phyloP scores from a whole-genome alignment of 768 basidiomycete species.

The Suillus decipiens region DNA sequence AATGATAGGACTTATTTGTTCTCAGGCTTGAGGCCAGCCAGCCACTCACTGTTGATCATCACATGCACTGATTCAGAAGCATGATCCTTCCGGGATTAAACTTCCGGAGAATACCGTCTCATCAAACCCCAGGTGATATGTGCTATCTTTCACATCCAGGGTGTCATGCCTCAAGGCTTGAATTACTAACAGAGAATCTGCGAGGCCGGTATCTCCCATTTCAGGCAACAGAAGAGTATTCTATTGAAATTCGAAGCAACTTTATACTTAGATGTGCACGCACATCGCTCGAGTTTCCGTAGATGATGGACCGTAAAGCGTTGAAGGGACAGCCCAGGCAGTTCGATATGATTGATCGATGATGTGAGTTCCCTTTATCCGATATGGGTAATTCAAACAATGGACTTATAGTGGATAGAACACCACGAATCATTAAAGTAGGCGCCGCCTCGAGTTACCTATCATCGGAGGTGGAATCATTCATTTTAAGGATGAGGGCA shows the following conservation, averaged over 20 bases:
- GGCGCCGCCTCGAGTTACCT: constrained; percentile 1
- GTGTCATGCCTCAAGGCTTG: not conserved
- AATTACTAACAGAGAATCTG: not conserved
- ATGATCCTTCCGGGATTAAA: not conserved
- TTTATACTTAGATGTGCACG: not conserved
- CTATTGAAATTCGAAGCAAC: not conserved
- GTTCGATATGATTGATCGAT: not conserved
- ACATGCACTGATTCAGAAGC: not conserved
- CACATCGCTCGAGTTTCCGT: not conserved
- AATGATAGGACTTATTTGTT: not conserved
- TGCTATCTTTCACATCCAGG: not conserved
- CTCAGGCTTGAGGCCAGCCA: not conserved
- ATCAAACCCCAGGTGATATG: not conserved
- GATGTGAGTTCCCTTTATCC: not conserved
- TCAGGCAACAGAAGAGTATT: not conserved
- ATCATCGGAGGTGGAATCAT: not conserved
- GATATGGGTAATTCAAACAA: not conserved
- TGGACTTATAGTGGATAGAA: not conserved
- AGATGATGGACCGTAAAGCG: not conserved
- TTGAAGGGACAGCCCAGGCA: not conserved
- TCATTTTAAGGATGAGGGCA: not conserved
- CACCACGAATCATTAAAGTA: not conserved
- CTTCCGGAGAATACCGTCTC: not conserved
- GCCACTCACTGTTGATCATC: not conserved
- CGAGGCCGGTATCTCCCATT: not conserved